These are phyloP conservation scores for Scheffersomyces lignicola DNA, from an alignment of 1,139 yeast species.

Conservation along the genomic window DNA sequence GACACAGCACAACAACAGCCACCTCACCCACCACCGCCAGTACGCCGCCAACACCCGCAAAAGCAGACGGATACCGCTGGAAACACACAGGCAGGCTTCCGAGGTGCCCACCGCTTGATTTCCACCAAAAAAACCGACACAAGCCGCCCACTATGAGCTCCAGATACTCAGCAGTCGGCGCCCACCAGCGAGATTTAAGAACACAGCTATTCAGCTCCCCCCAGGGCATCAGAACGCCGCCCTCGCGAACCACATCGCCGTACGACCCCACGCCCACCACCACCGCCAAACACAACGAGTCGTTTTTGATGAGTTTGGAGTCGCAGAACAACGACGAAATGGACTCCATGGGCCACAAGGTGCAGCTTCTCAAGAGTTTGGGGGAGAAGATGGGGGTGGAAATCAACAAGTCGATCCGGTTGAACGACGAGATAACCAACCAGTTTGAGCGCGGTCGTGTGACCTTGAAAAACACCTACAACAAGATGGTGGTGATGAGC, in stretches of 20 bases:
- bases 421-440: conserved; percentile 58
- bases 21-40: no score
- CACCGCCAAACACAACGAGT: conserved; percentile 49
- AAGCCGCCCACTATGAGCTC: conserved; percentile 27
- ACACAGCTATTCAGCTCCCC: conserved; percentile 45
- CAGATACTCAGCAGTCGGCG: conserved; percentile 37
- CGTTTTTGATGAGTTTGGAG: conserved; percentile 71
- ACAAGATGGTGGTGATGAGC: conserved; percentile 78
- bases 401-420: conserved; percentile 68
- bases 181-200: conserved; percentile 47
- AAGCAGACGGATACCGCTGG: no score
- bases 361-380: conserved; percentile 66
- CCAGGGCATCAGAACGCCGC: conserved; percentile 25
- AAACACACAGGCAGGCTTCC: no score
- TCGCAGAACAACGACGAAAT: conserved; percentile 82
- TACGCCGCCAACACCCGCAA: no score
- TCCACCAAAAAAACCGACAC: no score
- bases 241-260: conserved; percentile 48
- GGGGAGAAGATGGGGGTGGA: conserved; percentile 82
- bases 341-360: conserved; percentile 67
- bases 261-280: conserved; percentile 41
- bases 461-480: conserved; percentile 64
- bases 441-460: conserved; percentile 43
- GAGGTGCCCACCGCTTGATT: no score
- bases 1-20: no score